phyloP scores from a whole-genome alignment of 768 basidiomycete genomes.

The Strobilomyces echinocephalus region DNA sequence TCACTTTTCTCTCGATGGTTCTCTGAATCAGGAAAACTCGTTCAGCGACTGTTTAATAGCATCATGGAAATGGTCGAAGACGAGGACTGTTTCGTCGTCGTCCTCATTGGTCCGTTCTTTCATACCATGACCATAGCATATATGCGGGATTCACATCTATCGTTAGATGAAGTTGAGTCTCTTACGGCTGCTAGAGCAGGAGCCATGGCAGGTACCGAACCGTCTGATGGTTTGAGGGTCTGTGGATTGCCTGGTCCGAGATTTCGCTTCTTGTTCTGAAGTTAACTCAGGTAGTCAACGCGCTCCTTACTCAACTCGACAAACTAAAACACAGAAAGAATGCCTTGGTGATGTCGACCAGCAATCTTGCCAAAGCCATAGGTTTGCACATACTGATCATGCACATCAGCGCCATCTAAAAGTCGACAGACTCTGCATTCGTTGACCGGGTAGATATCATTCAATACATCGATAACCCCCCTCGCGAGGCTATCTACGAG shows the following conservation, averaged over 20 bases:
- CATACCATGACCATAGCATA: neutral
- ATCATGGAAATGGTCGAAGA: slow-evolving; percentile 92
- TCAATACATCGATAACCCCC: slow-evolving; percentile 89
- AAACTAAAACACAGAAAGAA: slow-evolving; percentile 92
- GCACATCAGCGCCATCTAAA: neutral
- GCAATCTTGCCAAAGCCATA: slow-evolving; percentile 91
- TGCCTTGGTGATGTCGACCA: slow-evolving; percentile 93
- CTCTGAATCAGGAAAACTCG: slow-evolving; percentile 97
- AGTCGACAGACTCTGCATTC: slow-evolving; percentile 76
- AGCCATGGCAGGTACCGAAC: slow-evolving; percentile 93
- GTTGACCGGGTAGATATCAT: slow-evolving; percentile 96
- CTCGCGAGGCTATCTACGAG: slow-evolving; percentile 88
- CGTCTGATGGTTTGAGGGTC: slow-evolving; percentile 88
- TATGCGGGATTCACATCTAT: slow-evolving; percentile 4
- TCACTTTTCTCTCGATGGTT: slow-evolving; percentile 99
- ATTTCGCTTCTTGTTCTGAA: neutral
- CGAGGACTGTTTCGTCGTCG: slow-evolving; percentile 85
- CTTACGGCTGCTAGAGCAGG: slow-evolving; percentile 92
- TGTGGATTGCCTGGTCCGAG: slow-evolving; percentile 15
- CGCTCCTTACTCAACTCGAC: slow-evolving; percentile 93
- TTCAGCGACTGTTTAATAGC: slow-evolving; percentile 84
- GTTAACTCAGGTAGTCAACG: slow-evolving; percentile 84
- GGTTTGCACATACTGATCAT: slow-evolving; percentile 44
- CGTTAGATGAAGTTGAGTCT: slow-evolving; percentile 90
- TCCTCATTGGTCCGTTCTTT: slow-evolving; percentile 71